phyloP scores from a whole-genome alignment of 228 moss, liverwort and hornwort species.

The Sphagnum fallax region DNA sequence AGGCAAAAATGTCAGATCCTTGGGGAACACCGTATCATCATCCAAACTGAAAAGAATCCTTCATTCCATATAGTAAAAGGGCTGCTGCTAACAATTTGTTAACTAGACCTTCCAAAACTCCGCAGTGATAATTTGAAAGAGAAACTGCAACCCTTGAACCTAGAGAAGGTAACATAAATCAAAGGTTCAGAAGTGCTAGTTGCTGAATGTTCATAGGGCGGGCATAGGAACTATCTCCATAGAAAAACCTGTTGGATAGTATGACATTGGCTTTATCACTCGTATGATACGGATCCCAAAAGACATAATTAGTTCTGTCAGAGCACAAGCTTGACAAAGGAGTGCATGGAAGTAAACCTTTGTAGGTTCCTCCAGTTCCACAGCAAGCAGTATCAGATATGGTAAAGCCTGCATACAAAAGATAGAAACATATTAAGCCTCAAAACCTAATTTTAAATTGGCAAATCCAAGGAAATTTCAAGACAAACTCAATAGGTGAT shows the following conservation, averaged over 20 bases:
- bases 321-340: constrained; percentile 16
- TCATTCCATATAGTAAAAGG: too few species aligned
- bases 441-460: not conserved
- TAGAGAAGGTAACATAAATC: too few species aligned
- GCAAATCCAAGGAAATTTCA: not conserved
- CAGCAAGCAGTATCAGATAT: constrained; percentile 43
- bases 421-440: not conserved
- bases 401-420: constrained; percentile 27
- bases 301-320: constrained; percentile 42
- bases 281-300: constrained; percentile 86
- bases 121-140: too few species aligned
- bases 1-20: too few species aligned
- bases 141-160: too few species aligned
- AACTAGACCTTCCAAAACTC: too few species aligned
- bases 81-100: too few species aligned
- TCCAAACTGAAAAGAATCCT: too few species aligned
- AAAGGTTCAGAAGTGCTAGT: constrained; percentile 6
- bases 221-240: constrained; percentile 4
- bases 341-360: constrained; percentile 51
- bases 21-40: too few species aligned
- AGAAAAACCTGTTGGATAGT: constrained; percentile 20
- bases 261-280: constrained; percentile 44
- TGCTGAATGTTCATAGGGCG: constrained; percentile 54
- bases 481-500: not conserved
- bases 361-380: constrained; percentile 45